Evolutionary conservation across 306 rosid species (phyloP), one percentile per base, ranked within the genome.

Genomic region (Quillaja saponaria): DNA sequence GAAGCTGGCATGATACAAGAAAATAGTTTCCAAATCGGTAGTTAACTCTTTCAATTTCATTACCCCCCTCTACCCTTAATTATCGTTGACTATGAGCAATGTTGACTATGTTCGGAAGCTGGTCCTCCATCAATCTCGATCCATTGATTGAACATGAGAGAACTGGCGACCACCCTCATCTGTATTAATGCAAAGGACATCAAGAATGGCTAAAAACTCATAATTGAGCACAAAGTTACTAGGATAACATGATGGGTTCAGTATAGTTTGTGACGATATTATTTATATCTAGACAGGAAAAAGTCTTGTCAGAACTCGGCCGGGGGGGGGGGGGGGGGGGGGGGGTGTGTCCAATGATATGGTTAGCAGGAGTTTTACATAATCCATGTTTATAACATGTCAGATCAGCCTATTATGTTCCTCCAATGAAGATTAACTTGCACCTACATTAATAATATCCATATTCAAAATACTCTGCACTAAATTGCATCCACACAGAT

Each of bases 151-250:
- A 72, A 76, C 84, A 41, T 46, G 82, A 0, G 81, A 70, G 55
- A 82, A 82, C 71, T 67, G 87, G 69, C 46, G 78, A 55, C 84
- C 81, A 60, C 80, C 85, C 69, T 78, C 85, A 15, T 82, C 92
- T 85, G 80, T 71, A 61, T 56, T 40, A 72, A 71, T 47, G 56
- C 57, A 49, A 68, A 57, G 68, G 66, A 63, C 68, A 61, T 53
- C 41, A 52, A 66, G 9, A 34, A 59, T 25, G 13, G 49, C 34
- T 8, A 34, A 34, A 31, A 39, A 33, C 41, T 46, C 52, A 58
- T 52, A 58, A 47, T 8, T 18, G 9, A 64, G 15, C 19, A 60
- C 47, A 28, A 3, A 59, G 39, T 14, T 25, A 25, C 16, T 50
- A 8, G 46, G 15, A 25, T 25, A 42, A 16, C 16, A 46, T 6